phyloP scores from a whole-genome alignment of 257 asterid genomes.

The Nicotiana knightiana region DNA sequence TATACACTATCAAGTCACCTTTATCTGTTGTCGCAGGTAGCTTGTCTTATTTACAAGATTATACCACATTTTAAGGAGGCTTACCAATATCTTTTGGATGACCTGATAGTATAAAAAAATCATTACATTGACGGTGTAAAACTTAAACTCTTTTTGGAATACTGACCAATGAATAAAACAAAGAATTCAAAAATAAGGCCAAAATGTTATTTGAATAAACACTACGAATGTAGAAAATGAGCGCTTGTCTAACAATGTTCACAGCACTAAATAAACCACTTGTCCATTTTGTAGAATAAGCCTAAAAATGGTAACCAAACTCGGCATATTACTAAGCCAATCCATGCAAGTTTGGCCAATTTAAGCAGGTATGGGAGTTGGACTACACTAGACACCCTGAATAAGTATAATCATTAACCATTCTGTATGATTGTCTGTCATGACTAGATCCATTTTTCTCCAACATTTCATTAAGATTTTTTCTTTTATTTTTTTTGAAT shows the following conservation, averaged over 20 bases:
- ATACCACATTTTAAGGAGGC: too few species aligned
- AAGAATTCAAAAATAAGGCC: not conserved
- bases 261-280: not conserved
- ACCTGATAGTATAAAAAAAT: too few species aligned
- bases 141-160: not conserved
- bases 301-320: not conserved
- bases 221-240: not conserved
- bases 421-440: not conserved
- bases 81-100: too few species aligned
- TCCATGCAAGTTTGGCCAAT: not conserved
- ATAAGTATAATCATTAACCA: not conserved
- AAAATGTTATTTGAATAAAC: not conserved
- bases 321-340: not conserved
- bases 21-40: too few species aligned
- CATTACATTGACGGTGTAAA: too few species aligned
- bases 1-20: too few species aligned
- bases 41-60: too few species aligned
- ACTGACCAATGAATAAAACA: not conserved
- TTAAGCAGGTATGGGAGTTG: not conserved
- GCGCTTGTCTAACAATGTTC: not conserved
- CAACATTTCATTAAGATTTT: not conserved
- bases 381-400: not conserved
- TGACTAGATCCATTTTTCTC: not conserved
- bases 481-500: not conserved
- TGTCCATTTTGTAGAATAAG: not conserved